Conservation (phyloP, 768 basidiomycete genomes). For the Kwoniella botswanensis region DNA sequence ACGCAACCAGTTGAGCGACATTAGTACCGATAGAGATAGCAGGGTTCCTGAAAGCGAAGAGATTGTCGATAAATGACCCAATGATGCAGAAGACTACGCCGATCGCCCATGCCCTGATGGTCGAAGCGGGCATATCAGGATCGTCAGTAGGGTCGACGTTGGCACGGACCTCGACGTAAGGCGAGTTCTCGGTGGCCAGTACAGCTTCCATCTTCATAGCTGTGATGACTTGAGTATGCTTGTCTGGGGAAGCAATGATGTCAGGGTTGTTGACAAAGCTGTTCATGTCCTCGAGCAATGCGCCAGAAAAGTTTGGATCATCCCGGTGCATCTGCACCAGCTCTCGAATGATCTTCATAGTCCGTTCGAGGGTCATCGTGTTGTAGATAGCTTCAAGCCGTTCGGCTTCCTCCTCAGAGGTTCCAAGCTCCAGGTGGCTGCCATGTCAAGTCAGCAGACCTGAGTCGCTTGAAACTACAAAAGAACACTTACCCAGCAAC, state of each 20-base stretch:
- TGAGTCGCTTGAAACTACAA: not conserved
- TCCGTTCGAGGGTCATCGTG: slow-evolving; percentile 10
- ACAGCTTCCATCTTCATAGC: slow-evolving; percentile 25
- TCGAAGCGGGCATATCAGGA: slow-evolving; percentile 37
- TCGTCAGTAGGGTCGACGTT: slow-evolving; percentile 63
- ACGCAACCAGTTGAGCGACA: slow-evolving; percentile 71
- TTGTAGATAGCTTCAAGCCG: not conserved
- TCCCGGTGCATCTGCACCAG: slow-evolving; percentile 16
- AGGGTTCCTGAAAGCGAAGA: slow-evolving; percentile 62
- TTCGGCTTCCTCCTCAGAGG: slow-evolving; percentile 5
- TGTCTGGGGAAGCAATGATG: slow-evolving; percentile 16
- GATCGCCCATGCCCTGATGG: slow-evolving; percentile 42
- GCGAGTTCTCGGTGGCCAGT: slow-evolving; percentile 66
- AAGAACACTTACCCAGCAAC: not conserved
- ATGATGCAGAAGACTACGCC: slow-evolving; percentile 61
- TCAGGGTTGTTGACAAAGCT: slow-evolving; percentile 17
- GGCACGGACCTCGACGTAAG: slow-evolving; percentile 77
- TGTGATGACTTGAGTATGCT: slow-evolving; percentile 7
- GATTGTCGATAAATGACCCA: slow-evolving; percentile 63
- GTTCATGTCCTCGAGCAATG: slow-evolving; percentile 11
- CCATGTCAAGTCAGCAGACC: not conserved
- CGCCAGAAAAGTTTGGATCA: slow-evolving; percentile 24
- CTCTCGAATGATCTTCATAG: slow-evolving; percentile 8
- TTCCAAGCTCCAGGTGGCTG: slow-evolving; percentile 9
- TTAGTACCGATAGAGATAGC: slow-evolving; percentile 71